Percentiles rank a stretch among this genome's conserved stretches.
Evolutionary conservation across 164 flowering plant species (phyloP).

Genomic region (Echeveria elegans): DNA sequence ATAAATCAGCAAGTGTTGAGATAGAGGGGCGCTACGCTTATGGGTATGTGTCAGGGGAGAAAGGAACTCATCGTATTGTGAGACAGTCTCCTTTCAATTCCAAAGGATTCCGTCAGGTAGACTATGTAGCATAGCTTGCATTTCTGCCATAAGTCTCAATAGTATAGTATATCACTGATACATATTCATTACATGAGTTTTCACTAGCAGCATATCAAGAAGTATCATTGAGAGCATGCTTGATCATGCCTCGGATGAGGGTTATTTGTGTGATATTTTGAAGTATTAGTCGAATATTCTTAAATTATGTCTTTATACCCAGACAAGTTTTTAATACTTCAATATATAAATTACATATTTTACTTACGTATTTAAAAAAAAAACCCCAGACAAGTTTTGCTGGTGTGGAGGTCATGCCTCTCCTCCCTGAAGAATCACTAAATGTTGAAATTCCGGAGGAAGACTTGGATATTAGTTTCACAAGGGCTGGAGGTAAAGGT

Average conservation of each 20-base stretch:
- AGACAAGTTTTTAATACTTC: slow-evolving; percentile 99
- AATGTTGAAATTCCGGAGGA: slow-evolving; percentile 88
- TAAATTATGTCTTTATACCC: slow-evolving; percentile 13
- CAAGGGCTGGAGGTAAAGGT: slow-evolving; percentile 95
- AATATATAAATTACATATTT: no score
- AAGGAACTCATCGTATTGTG: slow-evolving; percentile 94
- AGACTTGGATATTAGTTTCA: slow-evolving; percentile 75
- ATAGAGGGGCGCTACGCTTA: slow-evolving; percentile 90
- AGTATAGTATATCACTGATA: neutral
- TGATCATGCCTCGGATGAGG: neutral
- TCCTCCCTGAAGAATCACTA: slow-evolving; percentile 83
- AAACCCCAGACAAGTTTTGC: slow-evolving; percentile 94
- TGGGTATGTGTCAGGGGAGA: slow-evolving; percentile 94
- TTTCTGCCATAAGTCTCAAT: no score
- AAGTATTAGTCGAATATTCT: no score
- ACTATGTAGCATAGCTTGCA: neutral
- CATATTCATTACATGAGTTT: neutral
- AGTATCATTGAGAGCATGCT: neutral
- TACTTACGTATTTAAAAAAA: no score
- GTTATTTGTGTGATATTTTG: neutral
- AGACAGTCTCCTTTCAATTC: slow-evolving; percentile 95
- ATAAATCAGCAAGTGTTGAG: slow-evolving; percentile 91
- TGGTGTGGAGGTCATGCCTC: slow-evolving; percentile 97
- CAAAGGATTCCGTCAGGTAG: slow-evolving; percentile 98
- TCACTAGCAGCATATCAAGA: neutral